Base-by-base conservation (phyloP, 2,329 filamentous ascomycete genomes). In the Aspergillus hortae region DNA sequence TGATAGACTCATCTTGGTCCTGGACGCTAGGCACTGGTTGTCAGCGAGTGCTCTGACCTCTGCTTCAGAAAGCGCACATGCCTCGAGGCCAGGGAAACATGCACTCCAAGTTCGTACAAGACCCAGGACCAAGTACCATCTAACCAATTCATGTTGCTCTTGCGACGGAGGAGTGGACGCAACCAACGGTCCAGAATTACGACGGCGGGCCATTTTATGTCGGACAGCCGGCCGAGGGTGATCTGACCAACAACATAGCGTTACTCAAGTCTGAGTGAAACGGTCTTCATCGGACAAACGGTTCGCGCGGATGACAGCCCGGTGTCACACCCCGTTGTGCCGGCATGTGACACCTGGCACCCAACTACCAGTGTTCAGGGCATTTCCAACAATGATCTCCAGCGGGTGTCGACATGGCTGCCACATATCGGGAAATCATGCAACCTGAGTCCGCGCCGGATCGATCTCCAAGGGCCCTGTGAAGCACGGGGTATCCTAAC, bases 141-240 rank as follows among this genome's bases (percentile, higher is more conserved):
- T 25, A n/a, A 42, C 48, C 48, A 46, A 15, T 51, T 47, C 44
- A 51, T 47, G 36, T 41, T 51, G 49, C 36, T 40, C 41, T 46
- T 46, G 44, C 23, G 35, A 35, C 42, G 44, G 33, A 27, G 6
- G 23, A 46, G 36, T 51, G 35, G 43, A 43, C 32, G 49, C 49
- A 51, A 36, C 49, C 38, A 33, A 51, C 36, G 23, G 21, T 23
- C 32, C 46, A 19, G 35, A 40, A 5, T 38, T 21, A 40, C 33
- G 17, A 23, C 21, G 12, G n/a, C 27, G 12, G 25, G 44, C n/a
- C 43, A 40, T 46, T 46, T 51, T 41, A 51, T 46, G 38, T 42
- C 23, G 25, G 44, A 51, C 35, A 27, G 14, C 10, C 35, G n/a
- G 46, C 35, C 2, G 17, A 30, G 32, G 7, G 19, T 40, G 15